phyloP scores from a whole-genome alignment of 2,329 filamentous ascomycete species.

The Stagonosporopsis chrysanthemi region DNA sequence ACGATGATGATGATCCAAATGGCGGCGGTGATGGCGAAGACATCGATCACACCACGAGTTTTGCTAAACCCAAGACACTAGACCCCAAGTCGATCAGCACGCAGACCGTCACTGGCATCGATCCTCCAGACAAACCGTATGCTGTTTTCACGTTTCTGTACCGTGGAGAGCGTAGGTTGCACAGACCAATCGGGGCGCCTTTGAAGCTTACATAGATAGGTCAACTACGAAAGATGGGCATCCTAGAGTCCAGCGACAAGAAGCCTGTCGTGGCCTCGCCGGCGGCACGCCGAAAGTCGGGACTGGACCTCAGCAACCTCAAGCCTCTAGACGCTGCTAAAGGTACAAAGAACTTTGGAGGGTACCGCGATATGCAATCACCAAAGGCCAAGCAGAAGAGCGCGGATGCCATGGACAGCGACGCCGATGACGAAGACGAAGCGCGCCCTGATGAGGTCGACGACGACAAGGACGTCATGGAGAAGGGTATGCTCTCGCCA shows the following conservation, averaged over 20 bases:
- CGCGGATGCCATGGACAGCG: conserved; percentile 72
- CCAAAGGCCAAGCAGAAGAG: conserved; percentile 61
- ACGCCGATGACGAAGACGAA: conserved; percentile 73
- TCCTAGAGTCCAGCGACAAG: conserved; percentile 72
- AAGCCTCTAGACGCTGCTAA: conserved; percentile 78
- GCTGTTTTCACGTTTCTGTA: conserved; percentile 98
- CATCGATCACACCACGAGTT: conserved; percentile 96
- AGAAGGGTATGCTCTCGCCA: conserved; percentile 63
- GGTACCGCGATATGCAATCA: conserved; percentile 76
- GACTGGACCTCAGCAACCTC: conserved; percentile 83
- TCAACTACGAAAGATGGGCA: conserved; percentile 96
- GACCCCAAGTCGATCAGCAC: conserved; percentile 98
- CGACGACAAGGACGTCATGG: conserved; percentile 65
- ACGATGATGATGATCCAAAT: conserved; percentile 85
- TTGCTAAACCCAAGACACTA: conserved; percentile 93
- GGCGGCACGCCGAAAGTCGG: conserved; percentile 77
- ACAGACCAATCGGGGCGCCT: background rate
- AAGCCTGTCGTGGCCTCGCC: conserved; percentile 64
- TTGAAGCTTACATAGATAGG: conserved; percentile 59
- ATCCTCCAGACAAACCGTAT: conserved; percentile 94
- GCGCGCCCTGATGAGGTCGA: conserved; percentile 69
- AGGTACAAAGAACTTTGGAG: conserved; percentile 89
- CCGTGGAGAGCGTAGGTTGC: conserved; percentile 82
- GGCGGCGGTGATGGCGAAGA: conserved; percentile 72
- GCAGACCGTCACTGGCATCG: conserved; percentile 98